Base-by-base conservation (phyloP, 306 rosid genomes). In the Vigna hirtella region DNA sequence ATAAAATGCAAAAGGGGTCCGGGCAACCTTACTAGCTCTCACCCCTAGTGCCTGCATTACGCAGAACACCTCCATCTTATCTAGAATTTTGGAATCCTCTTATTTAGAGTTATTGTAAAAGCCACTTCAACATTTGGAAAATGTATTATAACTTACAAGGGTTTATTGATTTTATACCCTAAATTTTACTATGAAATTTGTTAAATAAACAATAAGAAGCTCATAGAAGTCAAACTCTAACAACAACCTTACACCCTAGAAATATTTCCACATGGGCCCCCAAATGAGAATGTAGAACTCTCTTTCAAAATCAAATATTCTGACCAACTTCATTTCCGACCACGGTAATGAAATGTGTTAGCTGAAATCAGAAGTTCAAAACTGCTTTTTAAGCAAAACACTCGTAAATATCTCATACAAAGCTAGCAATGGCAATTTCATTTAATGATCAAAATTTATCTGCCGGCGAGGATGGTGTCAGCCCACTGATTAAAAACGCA, bases 401-500 rank as follows among this genome's bases (percentile, higher is more conserved):
- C 7, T 8, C 10, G 20, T 3, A 72, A 40, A 61, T 59, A 59
- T 78, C 66, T 26, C 56, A 68, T 10, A 62, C 71, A 78, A 52
- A 73, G 26, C 67, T 22, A 6, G 70, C 74, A 34, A 53, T 58
- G 62, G 71, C 55, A 73, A 70, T 77, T 69, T 62, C 38, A 63
- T 68, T 69, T 62, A 47, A 63, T 68, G 17, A 62, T 70, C 79
- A 77, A 68, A 74, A 56, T 43, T 59, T 18, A 56, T 47, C 76
- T 6, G 69, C 73, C 51, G 48, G 75, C 66, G 36, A 73, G 34
- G 57, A 73, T 16, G 38, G 55, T 28, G 81, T 78, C 86, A 64
- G 56, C 69, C 80, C 73, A 49, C 17, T 55, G 79, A 78, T 56
- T 66, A 59, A 69, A 81, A 52, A 12, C 45, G 32, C 83, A 63